These are phyloP conservation scores for Sphenostylis stenocarpa DNA, from an alignment of 306 rosid genomes.

Conservation along the genomic window DNA sequence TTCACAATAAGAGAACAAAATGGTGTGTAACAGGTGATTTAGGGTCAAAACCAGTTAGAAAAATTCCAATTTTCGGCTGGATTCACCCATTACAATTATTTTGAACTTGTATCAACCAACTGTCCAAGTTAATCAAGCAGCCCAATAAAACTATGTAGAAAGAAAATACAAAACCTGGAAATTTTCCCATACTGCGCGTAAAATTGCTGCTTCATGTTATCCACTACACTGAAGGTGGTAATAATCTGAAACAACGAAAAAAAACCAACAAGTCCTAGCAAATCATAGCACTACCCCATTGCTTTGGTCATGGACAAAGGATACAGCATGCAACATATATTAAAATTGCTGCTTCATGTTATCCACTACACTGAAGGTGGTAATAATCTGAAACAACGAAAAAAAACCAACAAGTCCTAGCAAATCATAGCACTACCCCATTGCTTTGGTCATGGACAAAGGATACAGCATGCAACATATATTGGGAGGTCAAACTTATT, in stretches of 20 bases:
- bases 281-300: background rate
- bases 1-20: background rate
- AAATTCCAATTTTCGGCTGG: background rate
- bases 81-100: conserved; percentile 11
- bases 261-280: conserved; percentile 14
- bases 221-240: conserved; percentile 94
- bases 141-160: conserved; percentile 6
- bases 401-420: conserved; percentile 20
- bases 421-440: background rate
- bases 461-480: conserved; percentile 14
- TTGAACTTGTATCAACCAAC: conserved; percentile 9
- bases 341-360: conserved; percentile 84
- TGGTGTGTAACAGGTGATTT: background rate
- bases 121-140: conserved; percentile 8
- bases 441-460: conserved; percentile 20
- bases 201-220: conserved; percentile 90
- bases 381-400: conserved; percentile 68
- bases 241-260: conserved; percentile 66
- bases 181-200: conserved; percentile 60
- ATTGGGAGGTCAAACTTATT: conserved; percentile 2
- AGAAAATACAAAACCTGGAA: conserved; percentile 57
- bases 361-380: conserved; percentile 96
- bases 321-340: conserved; percentile 12
- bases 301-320: conserved; percentile 21
- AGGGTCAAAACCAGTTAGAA: conserved; percentile 9